A percentile compares a stretch with the other conserved stretches of the same genome.
phyloP scores from a whole-genome alignment of 306 rosid genomes.

The Rosa multiflora region DNA sequence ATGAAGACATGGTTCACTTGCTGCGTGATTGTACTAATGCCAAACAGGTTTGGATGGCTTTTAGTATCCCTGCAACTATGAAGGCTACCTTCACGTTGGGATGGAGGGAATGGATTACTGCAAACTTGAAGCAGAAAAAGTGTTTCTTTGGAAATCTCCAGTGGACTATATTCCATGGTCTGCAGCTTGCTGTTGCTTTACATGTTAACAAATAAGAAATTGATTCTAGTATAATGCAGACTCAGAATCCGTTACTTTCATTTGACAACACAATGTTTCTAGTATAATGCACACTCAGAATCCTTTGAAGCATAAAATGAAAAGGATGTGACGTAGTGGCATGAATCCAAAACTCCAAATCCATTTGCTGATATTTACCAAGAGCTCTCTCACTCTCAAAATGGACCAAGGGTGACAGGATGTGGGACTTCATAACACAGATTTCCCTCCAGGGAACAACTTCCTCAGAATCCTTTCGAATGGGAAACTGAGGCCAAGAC shows the following conservation, averaged over 20 bases:
- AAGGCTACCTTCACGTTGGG: too few species aligned
- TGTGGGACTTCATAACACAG: not conserved
- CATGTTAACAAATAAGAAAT: too few species aligned
- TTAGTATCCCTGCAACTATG: too few species aligned
- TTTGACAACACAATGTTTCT: not conserved
- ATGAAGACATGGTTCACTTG: too few species aligned
- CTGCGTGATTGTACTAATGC: too few species aligned
- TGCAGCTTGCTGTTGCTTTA: too few species aligned
- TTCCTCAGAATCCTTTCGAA: not conserved
- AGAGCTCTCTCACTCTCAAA: not conserved
- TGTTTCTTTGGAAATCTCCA: too few species aligned
- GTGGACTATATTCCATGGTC: too few species aligned
- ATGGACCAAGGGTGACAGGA: not conserved
- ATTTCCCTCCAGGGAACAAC: not conserved
- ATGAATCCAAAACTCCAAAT: constrained; percentile 4
- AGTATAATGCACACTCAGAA: not conserved
- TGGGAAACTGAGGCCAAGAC: not conserved
- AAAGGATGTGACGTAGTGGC: not conserved
- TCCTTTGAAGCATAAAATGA: not conserved
- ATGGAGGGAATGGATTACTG: too few species aligned
- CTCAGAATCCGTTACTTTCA: not conserved
- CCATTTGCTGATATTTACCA: not conserved
- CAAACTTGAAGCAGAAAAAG: too few species aligned
- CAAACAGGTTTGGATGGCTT: too few species aligned
- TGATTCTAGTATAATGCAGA: too few species aligned